These are phyloP conservation scores for Colletotrichum sp. DNA, from an alignment of 2,329 filamentous ascomycete genomes.

Conservation along the genomic window DNA sequence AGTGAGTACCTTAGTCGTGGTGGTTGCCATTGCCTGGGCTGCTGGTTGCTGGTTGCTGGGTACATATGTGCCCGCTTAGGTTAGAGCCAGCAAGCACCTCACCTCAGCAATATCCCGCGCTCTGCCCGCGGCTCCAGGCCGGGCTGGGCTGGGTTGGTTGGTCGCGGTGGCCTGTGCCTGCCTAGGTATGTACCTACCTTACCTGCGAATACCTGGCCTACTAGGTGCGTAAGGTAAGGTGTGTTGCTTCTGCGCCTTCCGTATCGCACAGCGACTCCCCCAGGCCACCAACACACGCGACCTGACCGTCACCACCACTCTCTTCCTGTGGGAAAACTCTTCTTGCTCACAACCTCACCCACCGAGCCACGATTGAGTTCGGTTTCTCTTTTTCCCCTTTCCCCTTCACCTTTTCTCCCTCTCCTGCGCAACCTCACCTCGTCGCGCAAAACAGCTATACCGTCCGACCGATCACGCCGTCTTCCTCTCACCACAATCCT, in stretches of 20 bases:
- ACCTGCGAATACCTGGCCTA: background rate
- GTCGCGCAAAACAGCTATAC: slow-evolving; percentile 3
- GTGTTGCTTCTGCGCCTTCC: slow-evolving; percentile 6
- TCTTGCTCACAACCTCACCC: slow-evolving; percentile 20
- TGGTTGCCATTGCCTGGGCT: background rate
- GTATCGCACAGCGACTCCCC: slow-evolving; percentile 5
- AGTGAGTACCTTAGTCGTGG: background rate
- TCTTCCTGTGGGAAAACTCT: slow-evolving; percentile 14
- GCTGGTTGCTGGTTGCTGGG: background rate
- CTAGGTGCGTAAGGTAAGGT: background rate
- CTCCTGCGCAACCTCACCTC: background rate
- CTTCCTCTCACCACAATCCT: slow-evolving; percentile 3
- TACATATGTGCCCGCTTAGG: background rate
- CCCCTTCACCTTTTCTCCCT: background rate
- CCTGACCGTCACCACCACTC: slow-evolving; percentile 16
- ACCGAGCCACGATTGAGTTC: slow-evolving; percentile 6
- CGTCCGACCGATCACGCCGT: background rate
- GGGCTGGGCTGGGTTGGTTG: background rate
- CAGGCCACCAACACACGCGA: slow-evolving; percentile 15
- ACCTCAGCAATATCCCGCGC: background rate
- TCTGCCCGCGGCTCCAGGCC: background rate
- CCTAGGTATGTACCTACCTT: background rate
- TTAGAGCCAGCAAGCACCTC: background rate
- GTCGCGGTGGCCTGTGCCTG: slow-evolving; percentile 8
- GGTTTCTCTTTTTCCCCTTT: background rate